Base-by-base conservation (phyloP, 2,329 filamentous ascomycete species). In the Keithomyces neogunnii region DNA sequence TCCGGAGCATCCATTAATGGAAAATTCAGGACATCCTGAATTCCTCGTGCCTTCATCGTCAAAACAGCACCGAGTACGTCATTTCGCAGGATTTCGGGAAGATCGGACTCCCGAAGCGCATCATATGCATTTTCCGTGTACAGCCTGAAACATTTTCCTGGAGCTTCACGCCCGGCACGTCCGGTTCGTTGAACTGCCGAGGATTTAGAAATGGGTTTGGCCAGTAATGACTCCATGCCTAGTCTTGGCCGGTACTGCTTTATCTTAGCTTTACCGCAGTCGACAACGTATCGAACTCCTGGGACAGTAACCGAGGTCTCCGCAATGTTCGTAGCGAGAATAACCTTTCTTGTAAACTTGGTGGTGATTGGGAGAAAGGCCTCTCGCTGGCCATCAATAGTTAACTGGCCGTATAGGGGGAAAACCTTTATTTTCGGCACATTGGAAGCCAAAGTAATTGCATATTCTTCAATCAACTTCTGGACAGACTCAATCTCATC, bases 261-360 rank as follows among this genome's bases (percentile, higher is more conserved):
- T 57, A 95, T 80, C 65, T 99, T 99, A 7, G 88, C 88, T 62
- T 96, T 96, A 45, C 93, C 93, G 51, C 88, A 88, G 63, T 99
- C 93, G 26, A 99, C 79, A 8, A 99, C 92, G 59, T 87, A 93
- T 4, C 89, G 82, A 5, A 99, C 90, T 2, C 93, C 93, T 0
- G 92, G 87, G 0, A 99, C 91, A 0, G 93, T 99, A 53, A 99
- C 88, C 1, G 93, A 97, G 0, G 93, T 97, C 67, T 99, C 93
- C n/a, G 93, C 93, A 60, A 99, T 97, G 62, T 99, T 99, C 11
- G 93, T 99, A 0, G 91, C 86, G 1, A 99, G 73, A 0, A 99
- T 90, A 10, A 97, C 78, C 63, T 97, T 97, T 43, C 93, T 80
- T 0, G 89, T 95, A 51, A 77, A 79, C n/a, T 76, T 76, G 2